Evolutionary conservation across 2,329 filamentous ascomycete species (phyloP).

Genomic region (Talaromyces albobiverticillius): DNA sequence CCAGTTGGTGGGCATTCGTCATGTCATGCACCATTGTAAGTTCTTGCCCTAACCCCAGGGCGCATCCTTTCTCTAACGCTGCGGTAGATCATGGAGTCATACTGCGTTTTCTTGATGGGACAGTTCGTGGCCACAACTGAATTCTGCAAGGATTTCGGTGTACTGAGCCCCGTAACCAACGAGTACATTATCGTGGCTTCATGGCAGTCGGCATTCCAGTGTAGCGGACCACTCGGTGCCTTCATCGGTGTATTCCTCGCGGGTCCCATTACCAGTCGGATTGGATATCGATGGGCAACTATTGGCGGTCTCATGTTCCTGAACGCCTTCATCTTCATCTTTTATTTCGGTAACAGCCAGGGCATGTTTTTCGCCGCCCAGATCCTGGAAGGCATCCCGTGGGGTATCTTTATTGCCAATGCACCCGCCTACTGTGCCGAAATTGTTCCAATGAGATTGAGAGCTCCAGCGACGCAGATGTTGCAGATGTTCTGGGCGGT

Average conservation of each 20-base stretch:
- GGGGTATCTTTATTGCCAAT: constrained; percentile 66
- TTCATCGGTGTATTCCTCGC: constrained; percentile 50
- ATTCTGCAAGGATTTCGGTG: constrained; percentile 50
- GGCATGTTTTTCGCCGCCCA: constrained; percentile 52
- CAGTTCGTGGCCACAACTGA: constrained; percentile 54
- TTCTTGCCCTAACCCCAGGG: constrained; percentile 5
- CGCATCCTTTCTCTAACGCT: constrained; percentile 21
- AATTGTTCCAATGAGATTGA: constrained; percentile 58
- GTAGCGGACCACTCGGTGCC: constrained; percentile 52
- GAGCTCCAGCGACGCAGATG: constrained; percentile 60
- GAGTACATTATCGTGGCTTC: constrained; percentile 46
- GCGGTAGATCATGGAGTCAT: constrained; percentile 62
- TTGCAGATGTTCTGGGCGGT: constrained; percentile 67
- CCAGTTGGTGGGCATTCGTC: constrained; percentile 55
- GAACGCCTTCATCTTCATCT: constrained; percentile 52
- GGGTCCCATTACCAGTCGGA: constrained; percentile 54
- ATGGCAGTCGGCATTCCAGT: constrained; percentile 60
- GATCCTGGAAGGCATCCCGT: constrained; percentile 61
- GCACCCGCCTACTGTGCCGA: constrained; percentile 62
- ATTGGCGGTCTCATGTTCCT: constrained; percentile 52
- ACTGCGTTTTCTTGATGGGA: constrained; percentile 60
- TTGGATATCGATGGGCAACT: constrained; percentile 62
- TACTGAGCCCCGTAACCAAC: constrained; percentile 26
- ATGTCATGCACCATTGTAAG: constrained; percentile 58
- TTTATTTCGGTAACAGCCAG: constrained; percentile 47